Base-by-base conservation (phyloP, 345 rosid species). In the Excoecaria agallocha region DNA sequence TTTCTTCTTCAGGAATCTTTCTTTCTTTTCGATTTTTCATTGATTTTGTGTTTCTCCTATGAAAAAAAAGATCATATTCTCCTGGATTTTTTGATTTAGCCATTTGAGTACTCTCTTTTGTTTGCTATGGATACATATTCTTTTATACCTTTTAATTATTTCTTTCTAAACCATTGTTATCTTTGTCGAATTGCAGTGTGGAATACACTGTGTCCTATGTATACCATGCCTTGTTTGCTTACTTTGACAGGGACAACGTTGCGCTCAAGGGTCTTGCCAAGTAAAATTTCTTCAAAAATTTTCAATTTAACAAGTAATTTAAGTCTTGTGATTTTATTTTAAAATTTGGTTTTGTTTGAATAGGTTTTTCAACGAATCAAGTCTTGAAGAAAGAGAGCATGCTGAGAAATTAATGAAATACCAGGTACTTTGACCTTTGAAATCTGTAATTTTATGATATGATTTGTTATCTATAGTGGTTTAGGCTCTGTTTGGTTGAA, bases 151-250 rank as follows among this genome's bases (percentile, higher is more conserved):
- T 30, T 30, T n/a, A n/a, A n/a, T n/a, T n/a, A n/a, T n/a, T n/a
- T 30, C 30, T 30, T 30, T 30, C 30, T 30, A 30, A 30, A n/a
- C 12, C 39, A 54, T 54, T 39, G 13, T 59, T 24, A 15, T 43
- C 13, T 30, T 7, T 17, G 20, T 39, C 59, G 70, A 11, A 49
- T 38, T 45, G 16, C 82, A 80, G 82, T 54, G 82, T 80, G 79
- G 82, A 80, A 78, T 80, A 80, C 82, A 80, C 75, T 54, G 76
- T 80, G 43, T 80, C 82, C 5, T 80, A 80, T 35, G 82, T 75
- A 49, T 80, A 80, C 73, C 82, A 80, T 75, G 82, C 82, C 59
- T 24, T 80, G 76, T 75, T 49, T 71, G 82, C 82, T 61, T 80
- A 75, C 70, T 80, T 80, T 37, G 79, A 80, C 51, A 71, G 79